Base-by-base conservation (phyloP, 192 early-diverging fungal species). In the Entomortierella lignicola region DNA sequence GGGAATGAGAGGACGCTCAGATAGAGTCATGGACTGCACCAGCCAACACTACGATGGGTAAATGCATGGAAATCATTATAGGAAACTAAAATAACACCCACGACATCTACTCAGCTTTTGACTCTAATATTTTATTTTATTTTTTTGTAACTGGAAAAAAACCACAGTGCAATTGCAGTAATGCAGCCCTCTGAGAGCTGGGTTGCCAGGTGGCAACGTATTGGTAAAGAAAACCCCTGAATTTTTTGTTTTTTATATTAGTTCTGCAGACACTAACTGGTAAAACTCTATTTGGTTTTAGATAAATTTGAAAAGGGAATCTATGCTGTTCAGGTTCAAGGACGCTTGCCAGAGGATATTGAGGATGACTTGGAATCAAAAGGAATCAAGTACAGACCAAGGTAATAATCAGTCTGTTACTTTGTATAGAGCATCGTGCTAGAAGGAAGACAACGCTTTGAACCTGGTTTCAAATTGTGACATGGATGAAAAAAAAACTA, bases 31-130 rank as follows among this genome's bases (percentile, higher is more conserved):
- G 50, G 92, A 94, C 58, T 95, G 94, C 80, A 95, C 94, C 31
- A 93, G 88, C 60, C 74, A 86, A 23, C 92, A 89, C 37, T 94
- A 91, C 56, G 92, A 93, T 62, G 94, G 90, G 90, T 91, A 85
- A 66, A 32, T 56, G 30, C 27, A n/a, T 21, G n/a, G n/a, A n/a
- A n/a, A n/a, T n/a, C n/a, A n/a, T n/a, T n/a, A n/a, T n/a, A n/a
- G n/a, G n/a, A n/a, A n/a, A n/a, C n/a, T n/a, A n/a, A n/a, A n/a
- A n/a, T n/a, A n/a, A n/a, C n/a, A n/a, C n/a, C n/a, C n/a, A n/a
- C n/a, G n/a, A n/a, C n/a, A n/a, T n/a, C n/a, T n/a, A n/a, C n/a
- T n/a, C n/a, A n/a, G n/a, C n/a, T n/a, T n/a, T n/a, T n/a, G n/a
- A n/a, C n/a, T n/a, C n/a, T n/a, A n/a, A n/a, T n/a, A n/a, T n/a